Evolutionary conservation across 2,329 filamentous ascomycete species (phyloP).

Genomic region (Sordariomycetes sp.): DNA sequence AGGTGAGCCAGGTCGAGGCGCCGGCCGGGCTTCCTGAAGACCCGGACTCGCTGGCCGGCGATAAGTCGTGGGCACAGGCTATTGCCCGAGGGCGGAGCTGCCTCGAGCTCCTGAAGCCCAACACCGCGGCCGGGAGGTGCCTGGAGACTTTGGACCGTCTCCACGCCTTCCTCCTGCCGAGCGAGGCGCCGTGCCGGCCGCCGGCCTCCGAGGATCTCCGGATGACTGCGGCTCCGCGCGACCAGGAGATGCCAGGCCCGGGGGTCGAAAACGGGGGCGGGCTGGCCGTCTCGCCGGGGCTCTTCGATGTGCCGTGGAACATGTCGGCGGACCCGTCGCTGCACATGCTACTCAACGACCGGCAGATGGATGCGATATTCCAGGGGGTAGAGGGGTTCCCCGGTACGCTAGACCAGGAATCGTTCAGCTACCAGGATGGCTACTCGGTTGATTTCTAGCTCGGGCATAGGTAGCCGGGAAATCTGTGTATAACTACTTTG

Average conservation of each 20-base stretch:
- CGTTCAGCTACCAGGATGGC: background rate
- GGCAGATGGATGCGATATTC: background rate
- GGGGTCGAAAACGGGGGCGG: background rate
- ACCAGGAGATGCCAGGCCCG: background rate
- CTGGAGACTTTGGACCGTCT: background rate
- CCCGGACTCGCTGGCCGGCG: background rate
- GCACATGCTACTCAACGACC: background rate
- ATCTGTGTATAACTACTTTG: background rate
- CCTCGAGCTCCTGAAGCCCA: background rate
- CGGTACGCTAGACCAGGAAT: background rate
- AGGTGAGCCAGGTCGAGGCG: slow-evolving; percentile 10
- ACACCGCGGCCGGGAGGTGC: background rate
- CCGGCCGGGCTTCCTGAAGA: background rate
- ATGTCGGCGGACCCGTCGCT: background rate
- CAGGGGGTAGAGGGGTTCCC: background rate
- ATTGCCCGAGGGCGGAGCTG: background rate
- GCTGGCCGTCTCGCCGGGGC: background rate
- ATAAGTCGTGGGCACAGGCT: background rate
- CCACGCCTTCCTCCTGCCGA: background rate
- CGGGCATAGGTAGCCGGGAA: background rate
- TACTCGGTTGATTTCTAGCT: background rate
- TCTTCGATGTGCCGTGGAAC: background rate
- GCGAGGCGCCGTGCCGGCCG: too few species aligned
- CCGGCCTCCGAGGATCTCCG: background rate
- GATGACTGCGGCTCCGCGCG: background rate